Base-by-base conservation (phyloP, 495 filamentous ascomycete species). In the Lophiostoma macrostomum region DNA sequence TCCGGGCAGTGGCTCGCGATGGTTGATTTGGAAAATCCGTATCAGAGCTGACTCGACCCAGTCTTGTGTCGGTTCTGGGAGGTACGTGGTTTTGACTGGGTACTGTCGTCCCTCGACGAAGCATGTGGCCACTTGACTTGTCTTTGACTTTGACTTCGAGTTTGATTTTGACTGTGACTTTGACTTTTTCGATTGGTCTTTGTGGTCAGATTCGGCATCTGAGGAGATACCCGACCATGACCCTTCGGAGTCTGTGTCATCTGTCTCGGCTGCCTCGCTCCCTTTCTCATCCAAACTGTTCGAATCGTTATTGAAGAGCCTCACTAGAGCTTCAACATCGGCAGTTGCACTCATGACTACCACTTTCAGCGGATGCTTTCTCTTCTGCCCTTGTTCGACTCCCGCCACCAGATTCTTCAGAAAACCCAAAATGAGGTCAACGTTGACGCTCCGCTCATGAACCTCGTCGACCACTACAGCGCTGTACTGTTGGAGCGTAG, bases 321-420 rank as follows among this genome's bases (percentile, higher is more conserved):
- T 70, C 34, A 79, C 74, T 22, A 96, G 77, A 47, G 73, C 81
- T 50, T 90, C 85, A 57, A 93, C 81, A 67, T 96, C 89, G 14
- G 88, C 86, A 13, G 94, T 99, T 41, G 94, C 94, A 73, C 90
- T 95, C 94, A 99, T 99, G 58, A 96, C 80, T 13, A 94, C 79
- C 8, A 96, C 84, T 65, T 96, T 97, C 50, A 97, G 71, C 0
- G 85, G 80, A 34, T 28, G 27, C 19, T 51, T 50, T 81, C 84
- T 28, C 84, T 76, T 18, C 79, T 86, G 8, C 45, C 52, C 41
- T 34, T 62, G 55, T 30, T 77, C 74, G 12, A 69, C 70, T 4
- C 82, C 80, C 24, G 72, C 69, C 0, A 88, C 66, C 24, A 95
- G 73, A 51, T 85, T 84, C 64, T 84, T 87, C 55, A 97, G 69